Conservation (phyloP, 331 rosid species). For the Phaseolus coccineus region DNA sequence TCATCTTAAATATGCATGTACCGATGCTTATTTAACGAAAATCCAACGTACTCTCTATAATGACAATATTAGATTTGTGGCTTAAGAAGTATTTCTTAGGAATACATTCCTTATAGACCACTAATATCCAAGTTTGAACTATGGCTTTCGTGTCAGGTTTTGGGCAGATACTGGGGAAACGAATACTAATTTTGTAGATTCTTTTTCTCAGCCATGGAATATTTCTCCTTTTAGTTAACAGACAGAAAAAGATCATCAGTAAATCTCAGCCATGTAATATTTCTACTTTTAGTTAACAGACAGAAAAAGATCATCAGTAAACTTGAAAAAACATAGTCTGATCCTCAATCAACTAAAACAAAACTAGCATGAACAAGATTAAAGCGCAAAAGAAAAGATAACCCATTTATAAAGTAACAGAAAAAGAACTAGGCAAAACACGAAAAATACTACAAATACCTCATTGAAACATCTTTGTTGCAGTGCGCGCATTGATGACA, state of each 20-base stretch:
- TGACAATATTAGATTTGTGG: conserved; percentile 24
- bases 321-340: conserved; percentile 16
- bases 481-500: conserved; percentile 81
- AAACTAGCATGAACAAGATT: background rate
- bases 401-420: background rate
- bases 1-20: conserved; percentile 30
- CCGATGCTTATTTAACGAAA: background rate
- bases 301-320: background rate
- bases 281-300: conserved; percentile 23
- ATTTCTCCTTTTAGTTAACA: conserved; percentile 26
- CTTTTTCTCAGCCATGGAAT: background rate
- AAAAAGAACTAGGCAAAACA: conserved; percentile 30
- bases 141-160: conserved; percentile 19
- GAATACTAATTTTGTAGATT: background rate
- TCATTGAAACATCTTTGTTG: conserved; percentile 78
- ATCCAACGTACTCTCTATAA: conserved; percentile 9
- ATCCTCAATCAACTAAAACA: conserved; percentile 18
- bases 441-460: conserved; percentile 57
- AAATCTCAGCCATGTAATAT: background rate
- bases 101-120: conserved; percentile 6
- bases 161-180: conserved; percentile 32
- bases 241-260: background rate
- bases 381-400: background rate
- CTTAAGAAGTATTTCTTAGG: conserved; percentile 14
- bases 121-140: conserved; percentile 13